These are phyloP conservation scores for Picea sitchensis DNA, from an alignment of 75 land plant species.

Conservation along the genomic window DNA sequence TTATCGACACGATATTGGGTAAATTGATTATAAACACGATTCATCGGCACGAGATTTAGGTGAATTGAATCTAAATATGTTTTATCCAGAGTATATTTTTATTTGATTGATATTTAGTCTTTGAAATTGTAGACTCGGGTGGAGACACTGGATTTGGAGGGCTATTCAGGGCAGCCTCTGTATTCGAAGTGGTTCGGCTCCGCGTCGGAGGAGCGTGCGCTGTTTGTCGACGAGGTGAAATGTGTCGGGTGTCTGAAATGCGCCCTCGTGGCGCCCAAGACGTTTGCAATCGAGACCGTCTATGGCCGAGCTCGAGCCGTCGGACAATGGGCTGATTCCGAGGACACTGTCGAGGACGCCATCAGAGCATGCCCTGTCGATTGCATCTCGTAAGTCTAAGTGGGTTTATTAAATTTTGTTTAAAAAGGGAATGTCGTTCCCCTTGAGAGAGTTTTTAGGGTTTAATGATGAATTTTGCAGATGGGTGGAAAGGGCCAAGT, in stretches of 20 bases:
- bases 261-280: conserved; percentile 81
- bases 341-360: conserved; percentile 64
- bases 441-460: not conserved
- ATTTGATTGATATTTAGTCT: too few relatives aligned
- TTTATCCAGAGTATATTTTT: too few relatives aligned
- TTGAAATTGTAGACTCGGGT: conserved; percentile 44
- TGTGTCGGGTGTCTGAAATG: conserved; percentile 98
- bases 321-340: conserved; percentile 92
- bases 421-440: too few relatives aligned
- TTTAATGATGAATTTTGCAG: conserved; percentile 24
- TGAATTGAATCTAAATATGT: too few relatives aligned
- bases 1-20: too few relatives aligned
- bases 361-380: conserved; percentile 92
- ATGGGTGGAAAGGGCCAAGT: conserved; percentile 66
- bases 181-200: conserved; percentile 88
- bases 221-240: conserved; percentile 88
- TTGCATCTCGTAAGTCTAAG: conserved; percentile 81
- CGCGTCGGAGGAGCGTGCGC: conserved; percentile 66
- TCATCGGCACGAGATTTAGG: too few relatives aligned
- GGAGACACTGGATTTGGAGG: conserved; percentile 56
- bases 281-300: conserved; percentile 88
- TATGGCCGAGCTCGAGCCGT: conserved; percentile 93
- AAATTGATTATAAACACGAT: too few relatives aligned
- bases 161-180: conserved; percentile 83
- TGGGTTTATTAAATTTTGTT: too few relatives aligned